A percentile compares a stretch with the other conserved stretches of the same genome.
phyloP scores from a whole-genome alignment of 2,329 filamentous ascomycete genomes.

The Aspergillus arachidicola region DNA sequence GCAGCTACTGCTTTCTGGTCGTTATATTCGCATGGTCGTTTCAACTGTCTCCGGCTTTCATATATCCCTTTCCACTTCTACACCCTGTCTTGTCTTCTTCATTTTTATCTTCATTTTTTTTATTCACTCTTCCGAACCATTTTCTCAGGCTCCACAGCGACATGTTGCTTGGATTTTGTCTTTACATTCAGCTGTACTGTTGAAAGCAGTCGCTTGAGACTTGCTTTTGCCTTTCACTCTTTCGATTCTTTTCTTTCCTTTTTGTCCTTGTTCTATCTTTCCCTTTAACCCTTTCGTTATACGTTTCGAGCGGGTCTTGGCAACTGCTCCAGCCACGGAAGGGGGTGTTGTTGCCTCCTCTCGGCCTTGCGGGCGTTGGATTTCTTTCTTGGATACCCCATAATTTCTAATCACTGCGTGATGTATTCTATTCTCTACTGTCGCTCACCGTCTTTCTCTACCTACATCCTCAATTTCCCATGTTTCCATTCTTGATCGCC shows the following conservation, averaged over 20 bases:
- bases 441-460: neutral
- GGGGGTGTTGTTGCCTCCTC: neutral
- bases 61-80: neutral
- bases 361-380: constrained; percentile 20
- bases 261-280: neutral
- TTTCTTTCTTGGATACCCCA: constrained; percentile 30
- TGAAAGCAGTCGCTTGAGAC: neutral
- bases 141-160: neutral
- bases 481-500: constrained; percentile 2
- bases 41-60: neutral
- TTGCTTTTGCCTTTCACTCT: constrained; percentile 10
- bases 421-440: constrained; percentile 15
- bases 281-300: constrained; percentile 6
- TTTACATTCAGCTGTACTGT: neutral
- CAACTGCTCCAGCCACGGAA: constrained; percentile 10
- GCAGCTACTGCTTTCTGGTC: neutral
- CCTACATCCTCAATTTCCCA: neutral
- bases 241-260: constrained; percentile 7
- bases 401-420: constrained; percentile 28
- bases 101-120: neutral
- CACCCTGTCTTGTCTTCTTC: neutral
- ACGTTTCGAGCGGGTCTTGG: constrained; percentile 19
- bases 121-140: neutral
- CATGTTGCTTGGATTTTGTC: neutral
- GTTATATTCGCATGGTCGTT: neutral